phyloP scores from a whole-genome alignment of 371 early-diverging fungal species.

The Circinella umbellata region DNA sequence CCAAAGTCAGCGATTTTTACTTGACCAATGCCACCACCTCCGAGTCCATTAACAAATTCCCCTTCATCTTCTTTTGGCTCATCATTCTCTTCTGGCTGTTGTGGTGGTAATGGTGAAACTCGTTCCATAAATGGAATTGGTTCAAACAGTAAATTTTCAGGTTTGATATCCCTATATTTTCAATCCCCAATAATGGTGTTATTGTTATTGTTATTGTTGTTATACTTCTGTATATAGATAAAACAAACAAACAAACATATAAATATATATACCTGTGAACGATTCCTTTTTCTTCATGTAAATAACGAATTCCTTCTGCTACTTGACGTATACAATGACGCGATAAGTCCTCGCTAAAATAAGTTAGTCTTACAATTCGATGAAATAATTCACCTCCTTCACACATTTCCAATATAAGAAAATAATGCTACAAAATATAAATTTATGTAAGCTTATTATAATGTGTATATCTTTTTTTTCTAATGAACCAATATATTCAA shows the following conservation, averaged over 20 bases:
- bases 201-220: neutral
- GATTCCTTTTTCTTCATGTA: slow-evolving; percentile 87
- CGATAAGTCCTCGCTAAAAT: slow-evolving; percentile 77
- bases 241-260: neutral
- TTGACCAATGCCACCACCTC: slow-evolving; percentile 75
- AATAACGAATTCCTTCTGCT: slow-evolving; percentile 84
- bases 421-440: slow-evolving; percentile 50
- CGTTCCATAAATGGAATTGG: slow-evolving; percentile 70
- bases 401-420: slow-evolving; percentile 83
- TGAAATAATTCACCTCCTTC: slow-evolving; percentile 90
- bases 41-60: slow-evolving; percentile 55
- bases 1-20: slow-evolving; percentile 92
- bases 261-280: slow-evolving; percentile 71
- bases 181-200: neutral
- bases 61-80: slow-evolving; percentile 68
- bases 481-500: neutral
- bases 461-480: neutral
- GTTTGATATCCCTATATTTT: slow-evolving; percentile 84
- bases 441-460: neutral
- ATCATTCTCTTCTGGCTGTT: slow-evolving; percentile 38
- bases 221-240: too few species aligned
- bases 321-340: slow-evolving; percentile 90
- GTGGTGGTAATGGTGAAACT: slow-evolving; percentile 44
- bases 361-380: slow-evolving; percentile 80
- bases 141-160: slow-evolving; percentile 91